Percentiles rank a stretch among this genome's conserved stretches.
Conservation (phyloP, 768 basidiomycete genomes). For the Clathrus columnatus region DNA sequence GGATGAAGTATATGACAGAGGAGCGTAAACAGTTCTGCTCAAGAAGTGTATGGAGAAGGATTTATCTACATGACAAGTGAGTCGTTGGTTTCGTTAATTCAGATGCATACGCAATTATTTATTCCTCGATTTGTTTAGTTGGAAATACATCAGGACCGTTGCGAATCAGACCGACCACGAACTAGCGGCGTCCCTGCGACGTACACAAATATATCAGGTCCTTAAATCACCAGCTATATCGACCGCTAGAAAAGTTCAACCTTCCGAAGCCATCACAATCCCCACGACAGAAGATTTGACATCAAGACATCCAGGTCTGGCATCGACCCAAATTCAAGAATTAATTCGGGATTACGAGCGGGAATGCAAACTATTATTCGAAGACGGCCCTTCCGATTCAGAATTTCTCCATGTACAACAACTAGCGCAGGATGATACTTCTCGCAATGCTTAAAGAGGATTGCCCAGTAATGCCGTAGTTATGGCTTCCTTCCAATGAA, state of each 20-base stretch:
- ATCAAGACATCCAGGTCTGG: conserved; percentile 68
- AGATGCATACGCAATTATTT: not conserved
- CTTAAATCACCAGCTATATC: conserved; percentile 23
- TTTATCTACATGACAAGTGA: conserved; percentile 86
- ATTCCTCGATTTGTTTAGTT: conserved; percentile 39
- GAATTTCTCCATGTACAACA: conserved; percentile 48
- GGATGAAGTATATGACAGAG: conserved; percentile 54
- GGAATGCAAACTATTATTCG: conserved; percentile 52
- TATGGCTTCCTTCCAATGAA: conserved; percentile 31
- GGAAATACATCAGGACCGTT: conserved; percentile 69
- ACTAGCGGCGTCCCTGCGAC: conserved; percentile 57
- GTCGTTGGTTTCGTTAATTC: conserved; percentile 20
- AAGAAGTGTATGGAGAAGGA: conserved; percentile 75
- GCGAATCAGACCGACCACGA: conserved; percentile 69
- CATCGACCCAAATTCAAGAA: conserved; percentile 52
- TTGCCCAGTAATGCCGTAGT: conserved; percentile 5
- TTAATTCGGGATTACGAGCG: conserved; percentile 50
- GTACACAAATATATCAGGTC: conserved; percentile 67
- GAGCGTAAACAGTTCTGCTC: conserved; percentile 61
- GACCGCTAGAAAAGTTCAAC: conserved; percentile 26
- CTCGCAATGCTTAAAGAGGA: not conserved
- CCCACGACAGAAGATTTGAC: conserved; percentile 53
- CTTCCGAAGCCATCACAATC: conserved; percentile 47
- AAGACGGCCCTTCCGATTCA: conserved; percentile 14
- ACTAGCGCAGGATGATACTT: conserved; percentile 42